These are phyloP conservation scores for Gamarada debralockiae DNA, from an alignment of 495 filamentous ascomycete species.

Conservation along the genomic window DNA sequence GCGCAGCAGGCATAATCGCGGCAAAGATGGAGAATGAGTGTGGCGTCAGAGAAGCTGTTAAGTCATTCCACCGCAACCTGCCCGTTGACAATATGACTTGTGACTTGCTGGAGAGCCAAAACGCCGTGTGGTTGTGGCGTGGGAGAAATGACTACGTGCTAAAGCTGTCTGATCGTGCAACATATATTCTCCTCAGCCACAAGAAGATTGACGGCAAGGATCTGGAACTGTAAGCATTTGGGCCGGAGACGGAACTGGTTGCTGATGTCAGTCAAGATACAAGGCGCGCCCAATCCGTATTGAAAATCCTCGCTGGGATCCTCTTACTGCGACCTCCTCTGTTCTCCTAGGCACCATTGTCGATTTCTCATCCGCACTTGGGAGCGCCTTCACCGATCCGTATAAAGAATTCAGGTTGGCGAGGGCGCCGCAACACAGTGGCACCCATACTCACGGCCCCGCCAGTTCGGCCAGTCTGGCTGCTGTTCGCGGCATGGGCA, in stretches of 20 bases:
- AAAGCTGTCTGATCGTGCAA: slow-evolving; percentile 12
- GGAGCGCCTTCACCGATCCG: not conserved
- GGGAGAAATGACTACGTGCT: slow-evolving; percentile 8
- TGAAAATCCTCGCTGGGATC: slow-evolving; percentile 38
- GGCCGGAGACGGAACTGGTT: not conserved
- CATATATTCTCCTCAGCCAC: slow-evolving; percentile 7
- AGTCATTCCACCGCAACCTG: slow-evolving; percentile 18
- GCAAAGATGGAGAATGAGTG: slow-evolving; percentile 11
- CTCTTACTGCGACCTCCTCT: slow-evolving; percentile 25
- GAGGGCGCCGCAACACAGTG: not conserved
- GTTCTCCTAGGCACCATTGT: slow-evolving; percentile 2
- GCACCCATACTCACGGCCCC: not conserved
- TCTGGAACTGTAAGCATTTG: slow-evolving; percentile 10
- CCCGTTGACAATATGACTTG: slow-evolving; percentile 19
- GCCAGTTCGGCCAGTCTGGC: slow-evolving; percentile 5
- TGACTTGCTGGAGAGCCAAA: slow-evolving; percentile 30
- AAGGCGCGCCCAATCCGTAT: slow-evolving; percentile 28
- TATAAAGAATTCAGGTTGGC: slow-evolving; percentile 1
- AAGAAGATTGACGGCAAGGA: slow-evolving; percentile 8
- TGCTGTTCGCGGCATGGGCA: not conserved
- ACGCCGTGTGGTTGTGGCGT: slow-evolving; percentile 10
- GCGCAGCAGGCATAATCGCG: slow-evolving; percentile 11
- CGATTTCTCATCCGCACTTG: slow-evolving; percentile 1
- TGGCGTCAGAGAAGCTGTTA: slow-evolving; percentile 16
- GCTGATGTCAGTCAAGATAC: slow-evolving; percentile 1